Base-by-base conservation (phyloP, 331 rosid species). In the Arachis monticola region DNA sequence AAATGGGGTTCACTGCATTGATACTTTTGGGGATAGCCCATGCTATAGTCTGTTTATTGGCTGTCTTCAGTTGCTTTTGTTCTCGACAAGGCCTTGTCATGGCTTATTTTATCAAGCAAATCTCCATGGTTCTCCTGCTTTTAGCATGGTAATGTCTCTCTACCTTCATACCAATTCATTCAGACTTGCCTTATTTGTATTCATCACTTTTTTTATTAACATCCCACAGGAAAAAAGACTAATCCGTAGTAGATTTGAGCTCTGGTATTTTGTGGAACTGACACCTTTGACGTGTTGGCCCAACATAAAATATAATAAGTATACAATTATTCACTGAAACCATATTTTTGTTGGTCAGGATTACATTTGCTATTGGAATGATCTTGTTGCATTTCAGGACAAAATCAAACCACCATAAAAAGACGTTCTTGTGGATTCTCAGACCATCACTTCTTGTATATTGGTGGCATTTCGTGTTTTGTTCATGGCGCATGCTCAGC, bases 371-470 rank as follows among this genome's bases (percentile, higher is more conserved):
- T 9, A 87, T 77, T 64, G 99, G 98, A 83, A 79, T 95, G 88
- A 85, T 91, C 67, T 83, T 82, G 97, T 73, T 95, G 84, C 98
- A 90, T 68, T 87, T 92, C 65, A 98, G 99, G 60, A 83, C 97
- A 17, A 45, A 83, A 70, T 81, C 97, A 55, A 95, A 95, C 82
- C 76, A 88, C 79, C 89, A 83, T 82, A 81, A 96, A 70, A 84
- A 82, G n/a, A 46, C 87, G 88, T 53, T 87, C 98, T 3, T 95
- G 99, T 79, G 99, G 99, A 5, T 81, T 95, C 87, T 77, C 96
- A 60, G 93, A 95, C 90, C 97, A 92, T 78, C 99, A 95, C 70
- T 87, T 95, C 56, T 88, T 95, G 73, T 95, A 98, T 5, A 89
- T 92, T 8, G 99, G 97, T 60, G 99, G 99, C 17, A 87, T 95